Evolutionary conservation across 2,329 filamentous ascomycete genomes (phyloP), one percentile per base, ranked within the genome.

Genomic region (Aspergillus sp.): DNA sequence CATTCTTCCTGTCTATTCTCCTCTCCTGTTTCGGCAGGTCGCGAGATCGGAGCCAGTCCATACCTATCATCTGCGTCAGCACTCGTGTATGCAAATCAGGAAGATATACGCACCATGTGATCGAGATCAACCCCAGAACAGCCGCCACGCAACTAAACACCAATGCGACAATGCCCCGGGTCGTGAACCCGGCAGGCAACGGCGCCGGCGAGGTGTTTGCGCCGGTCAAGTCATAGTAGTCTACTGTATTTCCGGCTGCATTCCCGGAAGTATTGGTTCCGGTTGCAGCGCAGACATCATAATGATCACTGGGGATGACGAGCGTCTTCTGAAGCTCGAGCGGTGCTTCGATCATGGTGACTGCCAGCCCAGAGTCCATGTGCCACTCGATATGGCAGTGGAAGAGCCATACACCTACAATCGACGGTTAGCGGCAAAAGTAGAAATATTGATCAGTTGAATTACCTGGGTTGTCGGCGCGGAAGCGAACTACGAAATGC

Each of bases 351-450:
- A 88, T 69, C 57, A 89, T 80, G 1, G 83, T 84, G 20, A 84
- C 80, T 3, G 83, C 75, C 2, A 90, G 76, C n/a, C 87, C 87
- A 3, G 83, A 83, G 1, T 79, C 73, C 52, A 89, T 76, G 65
- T 90, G 87, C 87, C 87, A 93, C 65, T 89, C 87, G 49, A 92
- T 86, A 66, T 93, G 89, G 70, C 88, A 92, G 71, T 91, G 88
- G 73, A 91, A 88, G 3, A 88, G 69, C 85, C 85, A 88, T 19
- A 88, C 75, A 1, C 40, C 35, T 38, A n/a, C 16, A 38, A 2
- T 22, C 22, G 5, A 22, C 22, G 5, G 22, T 22, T 22, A 22
- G 22, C 22, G 22, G 1, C 7, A 22, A 22, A 22, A 7, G 22
- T 22, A 1, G 22, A 22, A 22, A 7, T 4, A 7, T 7, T 2